A percentile compares a stretch with the other conserved stretches of the same genome.
These are phyloP conservation scores for Hypsizygus marmoreus DNA, from an alignment of 768 basidiomycete genomes.

Conservation along the genomic window DNA sequence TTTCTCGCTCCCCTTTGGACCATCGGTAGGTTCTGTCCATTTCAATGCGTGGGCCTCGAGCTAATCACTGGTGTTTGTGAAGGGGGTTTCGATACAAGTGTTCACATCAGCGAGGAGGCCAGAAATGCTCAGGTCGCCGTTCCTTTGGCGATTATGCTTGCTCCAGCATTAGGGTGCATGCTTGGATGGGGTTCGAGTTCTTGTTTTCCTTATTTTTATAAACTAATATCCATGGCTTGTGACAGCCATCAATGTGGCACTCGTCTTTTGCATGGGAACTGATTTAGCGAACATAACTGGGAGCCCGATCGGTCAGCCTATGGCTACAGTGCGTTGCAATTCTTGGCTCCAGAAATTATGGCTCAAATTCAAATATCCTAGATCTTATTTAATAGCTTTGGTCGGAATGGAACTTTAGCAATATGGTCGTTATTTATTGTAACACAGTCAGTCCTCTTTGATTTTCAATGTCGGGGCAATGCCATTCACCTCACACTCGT, in stretches of 20 bases:
- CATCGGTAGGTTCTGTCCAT: slow-evolving; percentile 32
- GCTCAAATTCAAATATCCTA: too few relatives aligned
- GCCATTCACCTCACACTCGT: too few relatives aligned
- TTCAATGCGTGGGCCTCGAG: too few relatives aligned
- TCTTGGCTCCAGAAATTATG: background rate
- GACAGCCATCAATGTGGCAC: slow-evolving; percentile 61
- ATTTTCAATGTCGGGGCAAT: background rate
- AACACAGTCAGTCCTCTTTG: slow-evolving; percentile 37
- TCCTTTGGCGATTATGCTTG: slow-evolving; percentile 64
- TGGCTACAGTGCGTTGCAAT: slow-evolving; percentile 43
- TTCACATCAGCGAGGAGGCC: slow-evolving; percentile 74
- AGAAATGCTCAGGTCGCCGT: slow-evolving; percentile 68
- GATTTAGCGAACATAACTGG: slow-evolving; percentile 43
- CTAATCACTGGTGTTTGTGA: background rate
- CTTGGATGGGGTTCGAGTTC: slow-evolving; percentile 56
- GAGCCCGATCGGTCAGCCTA: slow-evolving; percentile 53
- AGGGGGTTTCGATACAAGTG: slow-evolving; percentile 53
- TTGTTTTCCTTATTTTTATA: too few relatives aligned
- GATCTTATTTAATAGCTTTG: too few relatives aligned
- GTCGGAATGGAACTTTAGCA: slow-evolving; percentile 36
- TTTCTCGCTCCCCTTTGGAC: slow-evolving; percentile 47
- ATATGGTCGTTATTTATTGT: slow-evolving; percentile 41
- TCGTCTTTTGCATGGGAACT: slow-evolving; percentile 63
- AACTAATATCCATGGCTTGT: background rate
- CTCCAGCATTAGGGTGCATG: slow-evolving; percentile 55